Conservation (phyloP, 768 basidiomycete species). For the Hygrophorus russula region DNA sequence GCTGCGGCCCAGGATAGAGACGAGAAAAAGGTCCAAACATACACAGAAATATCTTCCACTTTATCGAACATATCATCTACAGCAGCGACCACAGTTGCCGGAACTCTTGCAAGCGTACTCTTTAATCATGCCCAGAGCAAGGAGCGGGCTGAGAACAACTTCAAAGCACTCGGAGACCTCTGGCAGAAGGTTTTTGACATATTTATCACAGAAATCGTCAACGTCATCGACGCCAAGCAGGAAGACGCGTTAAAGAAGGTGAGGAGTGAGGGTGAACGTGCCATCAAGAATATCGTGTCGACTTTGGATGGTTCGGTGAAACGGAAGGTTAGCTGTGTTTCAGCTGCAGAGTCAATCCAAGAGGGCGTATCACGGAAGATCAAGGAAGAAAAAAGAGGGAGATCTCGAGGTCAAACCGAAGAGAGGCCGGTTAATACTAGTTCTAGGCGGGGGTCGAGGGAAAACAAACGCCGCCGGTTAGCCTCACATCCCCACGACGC, state of each 20-base stretch:
- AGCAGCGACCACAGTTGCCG: constrained; percentile 30
- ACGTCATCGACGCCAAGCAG: constrained; percentile 22
- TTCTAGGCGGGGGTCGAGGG: constrained; percentile 9
- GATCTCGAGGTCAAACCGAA: constrained; percentile 1
- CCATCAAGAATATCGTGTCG: constrained; percentile 5
- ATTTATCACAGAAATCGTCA: constrained; percentile 29
- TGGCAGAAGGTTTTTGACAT: constrained; percentile 37
- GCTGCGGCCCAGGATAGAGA: constrained; percentile 30
- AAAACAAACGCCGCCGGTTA: constrained; percentile 19
- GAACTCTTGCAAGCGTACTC: constrained; percentile 34
- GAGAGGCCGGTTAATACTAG: constrained; percentile 7
- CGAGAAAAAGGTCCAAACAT: constrained; percentile 36
- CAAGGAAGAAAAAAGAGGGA: background rate
- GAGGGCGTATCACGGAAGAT: background rate
- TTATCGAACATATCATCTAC: constrained; percentile 32
- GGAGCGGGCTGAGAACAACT: constrained; percentile 26
- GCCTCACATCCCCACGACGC: background rate
- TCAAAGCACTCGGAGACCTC: constrained; percentile 27
- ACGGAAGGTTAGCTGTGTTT: too few relatives aligned
- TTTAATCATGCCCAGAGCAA: constrained; percentile 30
- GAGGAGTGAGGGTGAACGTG: constrained; percentile 18
- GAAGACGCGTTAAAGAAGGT: constrained; percentile 22
- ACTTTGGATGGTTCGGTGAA: constrained; percentile 6
- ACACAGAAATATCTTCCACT: constrained; percentile 35
- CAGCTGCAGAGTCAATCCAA: too few relatives aligned